These are phyloP conservation scores for Pichia insulana DNA, from an alignment of 805 yeast species.

Conservation along the genomic window DNA sequence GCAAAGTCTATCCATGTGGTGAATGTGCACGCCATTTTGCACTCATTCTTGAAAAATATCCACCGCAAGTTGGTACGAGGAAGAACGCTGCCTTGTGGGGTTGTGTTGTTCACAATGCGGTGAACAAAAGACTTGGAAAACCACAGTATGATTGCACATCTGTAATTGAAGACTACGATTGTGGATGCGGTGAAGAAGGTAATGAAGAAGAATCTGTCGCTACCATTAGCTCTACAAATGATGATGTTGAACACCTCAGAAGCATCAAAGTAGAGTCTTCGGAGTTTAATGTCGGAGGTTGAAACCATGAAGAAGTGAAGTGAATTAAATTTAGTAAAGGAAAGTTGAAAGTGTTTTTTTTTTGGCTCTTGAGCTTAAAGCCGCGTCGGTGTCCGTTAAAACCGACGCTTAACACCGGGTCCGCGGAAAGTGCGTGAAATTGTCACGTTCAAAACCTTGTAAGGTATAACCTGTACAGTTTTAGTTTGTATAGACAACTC, in stretches of 20 bases:
- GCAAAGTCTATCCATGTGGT: constrained; percentile 93
- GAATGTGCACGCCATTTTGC: constrained; percentile 93
- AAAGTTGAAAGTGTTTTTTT: too few relatives aligned
- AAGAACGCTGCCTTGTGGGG: constrained; percentile 93
- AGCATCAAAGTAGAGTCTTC: background rate
- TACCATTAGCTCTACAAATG: background rate
- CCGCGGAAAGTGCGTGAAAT: too few relatives aligned
- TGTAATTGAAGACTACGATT: constrained; percentile 84
- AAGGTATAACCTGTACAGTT: too few relatives aligned
- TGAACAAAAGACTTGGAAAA: constrained; percentile 63
- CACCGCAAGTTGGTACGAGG: constrained; percentile 76
- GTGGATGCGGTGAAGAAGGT: constrained; percentile 79
- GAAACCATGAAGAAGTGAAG: too few relatives aligned
- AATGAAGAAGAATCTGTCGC: constrained; percentile 29
- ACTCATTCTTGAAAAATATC: constrained; percentile 55
- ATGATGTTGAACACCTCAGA: background rate
- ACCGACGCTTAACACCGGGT: too few relatives aligned
- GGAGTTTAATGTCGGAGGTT: background rate
- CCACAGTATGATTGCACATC: constrained; percentile 74
- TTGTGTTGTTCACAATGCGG: constrained; percentile 83
- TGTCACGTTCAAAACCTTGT: too few relatives aligned
- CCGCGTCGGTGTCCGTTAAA: too few relatives aligned
- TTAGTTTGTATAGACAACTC: too few relatives aligned
- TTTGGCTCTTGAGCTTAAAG: too few relatives aligned
- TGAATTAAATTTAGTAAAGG: too few relatives aligned